Evolutionary conservation across 2,329 filamentous ascomycete species (phyloP), one percentile per base, ranked within the genome.

Genomic region (Arthrinium phaeospermum): DNA sequence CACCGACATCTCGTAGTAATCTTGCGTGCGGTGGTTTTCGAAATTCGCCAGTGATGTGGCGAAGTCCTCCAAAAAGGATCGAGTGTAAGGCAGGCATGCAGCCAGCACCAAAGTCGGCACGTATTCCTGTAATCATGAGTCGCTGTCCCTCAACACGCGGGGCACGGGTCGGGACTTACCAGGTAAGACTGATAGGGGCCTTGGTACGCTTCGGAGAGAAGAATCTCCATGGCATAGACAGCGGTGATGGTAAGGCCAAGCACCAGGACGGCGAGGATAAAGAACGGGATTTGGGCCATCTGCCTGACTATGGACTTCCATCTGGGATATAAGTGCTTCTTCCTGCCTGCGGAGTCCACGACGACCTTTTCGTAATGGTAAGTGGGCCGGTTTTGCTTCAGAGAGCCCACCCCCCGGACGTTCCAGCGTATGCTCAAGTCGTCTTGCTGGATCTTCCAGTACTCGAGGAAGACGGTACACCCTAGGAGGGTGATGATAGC

Each of bases 391-490:
- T 91, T 91, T 57, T 88, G 85, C 76, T 94, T 92, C 71, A 94
- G 89, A 46, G 84, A 85, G 6, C 89, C 90, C 4, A 95, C 91
- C 12, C 91, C 91, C 70, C 89, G 89, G 10, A 94, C 92, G 27
- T 89, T 87, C 93, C 93, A 95, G 67, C 92, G 88, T 27, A 94
- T 87, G 69, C 89, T 88, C 1, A 95, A 85, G 75, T 95, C 93
- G 4, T 88, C 83, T 79, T 95, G 91, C 74, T 92, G 90, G 67
- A 94, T 89, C 81, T 93, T 94, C 93, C 93, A 95, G 80, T 91
- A 94, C 78, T 95, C 93, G 16, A 94, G 87, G 75, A 95, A 95
- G 4, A 93, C 85, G 10, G 92, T 90, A 76, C 91, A 92, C 89
- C 92, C 94, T 8, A 94, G 81, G 44, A 90, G 89, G 71, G 90